Conservation (phyloP, 2,329 filamentous ascomycete genomes). For the Basipetospora chlamydospora region DNA sequence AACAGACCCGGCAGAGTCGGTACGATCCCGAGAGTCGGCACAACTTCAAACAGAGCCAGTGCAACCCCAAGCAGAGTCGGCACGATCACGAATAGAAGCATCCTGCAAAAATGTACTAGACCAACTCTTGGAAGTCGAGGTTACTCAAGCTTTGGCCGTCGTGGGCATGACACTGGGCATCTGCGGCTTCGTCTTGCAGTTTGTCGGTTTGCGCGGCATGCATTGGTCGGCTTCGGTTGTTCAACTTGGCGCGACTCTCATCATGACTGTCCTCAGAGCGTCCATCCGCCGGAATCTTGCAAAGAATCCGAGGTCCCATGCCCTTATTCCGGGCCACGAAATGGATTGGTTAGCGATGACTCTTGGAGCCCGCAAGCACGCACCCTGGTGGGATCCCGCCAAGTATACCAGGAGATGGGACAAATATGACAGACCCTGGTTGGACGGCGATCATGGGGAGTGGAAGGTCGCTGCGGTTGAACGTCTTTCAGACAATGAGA, state of each 20-base stretch:
- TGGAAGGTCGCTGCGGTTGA: too few species aligned
- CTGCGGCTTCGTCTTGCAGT: slow-evolving; percentile 15
- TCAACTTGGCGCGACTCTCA: not conserved
- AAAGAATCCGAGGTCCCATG: not conserved
- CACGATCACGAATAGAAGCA: too few species aligned
- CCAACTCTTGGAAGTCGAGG: not conserved
- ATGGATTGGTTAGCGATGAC: slow-evolving; percentile 15
- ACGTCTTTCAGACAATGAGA: too few species aligned
- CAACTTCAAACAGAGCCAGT: too few species aligned
- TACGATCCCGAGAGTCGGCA: too few species aligned
- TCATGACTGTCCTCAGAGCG: slow-evolving; percentile 14
- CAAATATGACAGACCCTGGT: too few species aligned
- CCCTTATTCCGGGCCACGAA: slow-evolving; percentile 8
- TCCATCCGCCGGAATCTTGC: slow-evolving; percentile 12
- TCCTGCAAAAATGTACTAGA: too few species aligned
- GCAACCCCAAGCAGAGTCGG: too few species aligned
- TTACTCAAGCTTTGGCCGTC: not conserved
- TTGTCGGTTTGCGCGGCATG: slow-evolving; percentile 8
- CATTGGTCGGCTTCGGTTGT: not conserved
- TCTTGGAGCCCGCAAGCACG: slow-evolving; percentile 4
- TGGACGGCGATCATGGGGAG: too few species aligned
- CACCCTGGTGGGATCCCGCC: too few species aligned
- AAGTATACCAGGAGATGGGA: too few species aligned
- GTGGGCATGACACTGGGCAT: slow-evolving; percentile 9
- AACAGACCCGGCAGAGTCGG: too few species aligned